Base-by-base conservation (phyloP, 163 green algal species). In the Chlorella variabilis region DNA sequence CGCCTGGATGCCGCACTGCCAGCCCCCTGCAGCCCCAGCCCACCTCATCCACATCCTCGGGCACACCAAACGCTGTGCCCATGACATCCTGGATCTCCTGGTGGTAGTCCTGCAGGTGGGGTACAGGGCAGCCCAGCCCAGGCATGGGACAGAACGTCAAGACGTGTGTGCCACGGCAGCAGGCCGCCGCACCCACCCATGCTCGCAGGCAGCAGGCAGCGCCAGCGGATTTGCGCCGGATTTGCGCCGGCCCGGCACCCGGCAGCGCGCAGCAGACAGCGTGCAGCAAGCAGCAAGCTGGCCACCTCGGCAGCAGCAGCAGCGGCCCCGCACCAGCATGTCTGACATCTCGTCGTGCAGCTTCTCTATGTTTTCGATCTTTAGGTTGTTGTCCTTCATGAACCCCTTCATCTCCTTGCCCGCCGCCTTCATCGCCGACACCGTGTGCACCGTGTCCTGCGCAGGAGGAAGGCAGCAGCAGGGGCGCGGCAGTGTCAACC, bases 11-110 rank as follows among this genome's bases (percentile, higher is more conserved):
- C n/a, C n/a, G n/a, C n/a, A n/a, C n/a, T n/a, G n/a, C n/a, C n/a
- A n/a, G n/a, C n/a, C n/a, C n/a, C n/a, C n/a, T n/a, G n/a, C n/a
- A n/a, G n/a, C n/a, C n/a, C 45, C 45, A 11, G 15, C 45, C 82
- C 33, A 85, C 82, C 91, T 99, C 96, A 83, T 99, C 96, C 56
- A 99, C 90, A 62, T 98, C 96, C n/a, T 98, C 95, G 20, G 96
- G 96, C 39, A 98, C 89, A 56, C 88, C 90, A 89, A 98, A 98
- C 8, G 80, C 95, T 83, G 87, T 87, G 2, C 93, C 93, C 84
- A 99, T 90, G 3, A 91, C 88, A 39, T 98, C 93, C 59, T 97
- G 94, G 81, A 99, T 97, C 84, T 99, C 96, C n/a, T 91, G 92
- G 62, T 92, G 89, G 77, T 95, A 93, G 83, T 98, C 96, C 92